Base-by-base conservation (phyloP, 1,139 yeast species). In the Hanseniaspora gamundiae region DNA sequence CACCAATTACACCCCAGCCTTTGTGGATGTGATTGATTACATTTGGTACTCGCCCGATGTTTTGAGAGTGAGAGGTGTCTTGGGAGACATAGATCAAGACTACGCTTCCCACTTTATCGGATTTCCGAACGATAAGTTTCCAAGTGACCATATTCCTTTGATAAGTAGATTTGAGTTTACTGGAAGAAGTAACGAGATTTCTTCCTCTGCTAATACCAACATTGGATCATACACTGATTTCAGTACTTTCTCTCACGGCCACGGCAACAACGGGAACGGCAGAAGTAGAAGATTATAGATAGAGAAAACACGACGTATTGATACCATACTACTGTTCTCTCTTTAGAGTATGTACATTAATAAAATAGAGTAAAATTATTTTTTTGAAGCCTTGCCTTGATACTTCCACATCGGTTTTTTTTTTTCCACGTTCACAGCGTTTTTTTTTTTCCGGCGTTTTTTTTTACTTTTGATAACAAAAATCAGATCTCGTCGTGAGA, bases 21-120 rank as follows among this genome's bases (percentile, higher is more conserved):
- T 91, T 65, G 86, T 94, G 2, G 88, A 87, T 55, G 88, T 80
- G 39, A 86, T 93, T 64, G 99, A 93, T 65, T 91, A 91, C 61
- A 80, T 93, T 48, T 93, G 97, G 95, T 87, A 84, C 63, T 76
- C 95, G 2, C 81, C 95, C 13, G 71, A 80, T 10, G 70, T 78
- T 9, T 69, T 93, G 50, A 77, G 81, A 49, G 95, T 91, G 9
- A 80, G 78, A 55, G 96, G 95, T 13, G 67, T 93, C 52, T 68
- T 91, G 49, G 97, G 96, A 38, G 78, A 78, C 54, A 76, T 88
- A 39, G 97, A 88, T 60, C 73, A 73, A 44, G 81, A 80, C 7
- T 91, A 91, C 61, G 71, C 81, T 39, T 69, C 74, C 48, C 78
- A 80, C 52, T 78, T 80, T 51, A 82, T 91, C 58, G 99, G 97